Conservation (phyloP, 1,284 basidiomycete genomes). For the Trichosporon ovoides region DNA sequence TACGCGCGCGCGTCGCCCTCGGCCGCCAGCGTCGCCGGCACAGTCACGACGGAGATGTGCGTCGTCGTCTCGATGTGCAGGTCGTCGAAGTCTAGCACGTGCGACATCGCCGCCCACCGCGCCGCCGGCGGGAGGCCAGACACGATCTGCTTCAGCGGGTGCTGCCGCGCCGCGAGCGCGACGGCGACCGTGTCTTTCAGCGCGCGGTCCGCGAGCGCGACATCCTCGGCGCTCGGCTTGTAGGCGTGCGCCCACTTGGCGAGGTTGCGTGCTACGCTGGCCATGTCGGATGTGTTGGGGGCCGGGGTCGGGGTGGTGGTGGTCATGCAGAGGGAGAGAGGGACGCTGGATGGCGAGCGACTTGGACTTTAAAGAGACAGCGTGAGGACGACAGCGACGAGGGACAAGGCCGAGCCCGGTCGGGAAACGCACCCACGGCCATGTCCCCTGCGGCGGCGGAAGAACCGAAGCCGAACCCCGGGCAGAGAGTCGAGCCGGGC, state of each 20-base stretch:
- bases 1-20: slow-evolving; percentile 12
- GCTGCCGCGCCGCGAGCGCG: slow-evolving; percentile 10
- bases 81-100: slow-evolving; percentile 15
- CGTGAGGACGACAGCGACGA: neutral
- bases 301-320: neutral
- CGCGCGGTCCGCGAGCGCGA: slow-evolving; percentile 12
- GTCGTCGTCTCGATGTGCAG: slow-evolving; percentile 15
- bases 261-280: slow-evolving; percentile 9
- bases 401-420: no score
- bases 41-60: slow-evolving; percentile 10
- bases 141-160: slow-evolving; percentile 9
- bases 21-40: slow-evolving; percentile 7
- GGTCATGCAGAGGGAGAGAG: neutral
- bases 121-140: slow-evolving; percentile 4
- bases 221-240: slow-evolving; percentile 6
- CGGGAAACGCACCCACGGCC: no score
- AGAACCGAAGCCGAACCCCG: no score
- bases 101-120: slow-evolving; percentile 12
- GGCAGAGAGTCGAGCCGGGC: no score
- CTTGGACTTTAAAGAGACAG: neutral
- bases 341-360: no score
- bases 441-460: no score
- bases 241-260: slow-evolving; percentile 10
- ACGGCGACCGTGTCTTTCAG: slow-evolving; percentile 13
- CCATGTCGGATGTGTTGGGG: neutral